Evolutionary conservation across 148 eudicot species (phyloP).

Genomic region (Cornus florida): DNA sequence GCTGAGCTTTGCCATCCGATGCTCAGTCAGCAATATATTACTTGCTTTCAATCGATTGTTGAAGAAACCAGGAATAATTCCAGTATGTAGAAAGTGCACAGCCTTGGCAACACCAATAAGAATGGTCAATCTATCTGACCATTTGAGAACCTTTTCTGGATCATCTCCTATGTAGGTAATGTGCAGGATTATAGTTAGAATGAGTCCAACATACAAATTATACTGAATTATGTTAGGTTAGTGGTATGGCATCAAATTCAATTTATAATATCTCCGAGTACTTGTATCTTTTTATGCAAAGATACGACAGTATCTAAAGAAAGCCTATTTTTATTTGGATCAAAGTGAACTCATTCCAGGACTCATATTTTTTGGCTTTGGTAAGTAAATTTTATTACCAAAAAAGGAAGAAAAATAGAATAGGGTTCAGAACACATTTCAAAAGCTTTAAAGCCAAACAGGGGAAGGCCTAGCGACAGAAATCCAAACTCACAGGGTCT

Average conservation of each 20-base stretch:
- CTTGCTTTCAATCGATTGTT: conserved; percentile 57
- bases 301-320: background rate
- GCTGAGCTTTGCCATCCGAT: conserved; percentile 66
- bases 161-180: conserved; percentile 32
- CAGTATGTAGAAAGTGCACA: conserved; percentile 76
- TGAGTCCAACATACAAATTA: background rate
- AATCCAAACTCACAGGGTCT: too few species aligned
- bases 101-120: conserved; percentile 73
- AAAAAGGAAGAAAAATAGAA: too few species aligned
- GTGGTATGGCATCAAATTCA: background rate
- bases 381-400: too few species aligned
- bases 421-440: too few species aligned
- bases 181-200: background rate
- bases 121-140: conserved; percentile 61
- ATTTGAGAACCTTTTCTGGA: conserved; percentile 38
- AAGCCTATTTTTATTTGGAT: background rate
- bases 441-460: too few species aligned
- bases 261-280: too few species aligned
- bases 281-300: background rate
- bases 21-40: conserved; percentile 61
- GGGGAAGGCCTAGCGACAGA: too few species aligned
- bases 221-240: background rate
- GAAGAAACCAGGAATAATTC: conserved; percentile 74
- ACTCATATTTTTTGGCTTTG: too few species aligned
- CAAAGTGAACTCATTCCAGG: background rate